Conservation (phyloP, 176 grass and related monocot genomes). For the Carex parvula region DNA sequence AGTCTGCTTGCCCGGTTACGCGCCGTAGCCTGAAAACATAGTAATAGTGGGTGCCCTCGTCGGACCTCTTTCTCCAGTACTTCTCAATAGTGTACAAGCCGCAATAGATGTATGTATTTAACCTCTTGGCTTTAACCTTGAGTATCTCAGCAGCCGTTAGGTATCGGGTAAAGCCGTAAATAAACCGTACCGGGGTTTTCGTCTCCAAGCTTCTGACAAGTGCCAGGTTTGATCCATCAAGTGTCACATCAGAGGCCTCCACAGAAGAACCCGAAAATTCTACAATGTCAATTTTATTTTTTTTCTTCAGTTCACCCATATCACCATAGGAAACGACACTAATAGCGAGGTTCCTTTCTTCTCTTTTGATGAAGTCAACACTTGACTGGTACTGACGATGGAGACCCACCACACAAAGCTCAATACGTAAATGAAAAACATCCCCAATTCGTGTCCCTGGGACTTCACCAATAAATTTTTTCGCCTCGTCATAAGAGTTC, state of each 20-base stretch:
- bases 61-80: constrained; percentile 56
- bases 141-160: not conserved
- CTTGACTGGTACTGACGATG: constrained; percentile 44
- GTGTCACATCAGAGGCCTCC: constrained; percentile 32
- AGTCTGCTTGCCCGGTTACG: constrained; percentile 49
- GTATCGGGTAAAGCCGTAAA: constrained; percentile 40
- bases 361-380: constrained; percentile 54
- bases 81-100: constrained; percentile 79
- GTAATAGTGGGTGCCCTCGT: constrained; percentile 30
- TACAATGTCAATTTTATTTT: constrained; percentile 58
- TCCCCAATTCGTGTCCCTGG: constrained; percentile 67
- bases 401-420: constrained; percentile 72
- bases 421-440: constrained; percentile 65
- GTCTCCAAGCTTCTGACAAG: constrained; percentile 76
- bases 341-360: constrained; percentile 47
- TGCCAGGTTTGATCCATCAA: constrained; percentile 56
- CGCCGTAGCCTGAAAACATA: constrained; percentile 68
- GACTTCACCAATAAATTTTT: constrained; percentile 60
- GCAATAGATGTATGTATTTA: constrained; percentile 54
- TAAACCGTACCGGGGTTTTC: constrained; percentile 69
- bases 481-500: constrained; percentile 30
- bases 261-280: constrained; percentile 51
- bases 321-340: constrained; percentile 56
- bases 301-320: constrained; percentile 40
- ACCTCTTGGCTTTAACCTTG: constrained; percentile 40